Percentiles rank a stretch among this genome's conserved stretches.
These are phyloP conservation scores for Tulasnella sp. DNA, from an alignment of 768 basidiomycete species.

Conservation along the genomic window DNA sequence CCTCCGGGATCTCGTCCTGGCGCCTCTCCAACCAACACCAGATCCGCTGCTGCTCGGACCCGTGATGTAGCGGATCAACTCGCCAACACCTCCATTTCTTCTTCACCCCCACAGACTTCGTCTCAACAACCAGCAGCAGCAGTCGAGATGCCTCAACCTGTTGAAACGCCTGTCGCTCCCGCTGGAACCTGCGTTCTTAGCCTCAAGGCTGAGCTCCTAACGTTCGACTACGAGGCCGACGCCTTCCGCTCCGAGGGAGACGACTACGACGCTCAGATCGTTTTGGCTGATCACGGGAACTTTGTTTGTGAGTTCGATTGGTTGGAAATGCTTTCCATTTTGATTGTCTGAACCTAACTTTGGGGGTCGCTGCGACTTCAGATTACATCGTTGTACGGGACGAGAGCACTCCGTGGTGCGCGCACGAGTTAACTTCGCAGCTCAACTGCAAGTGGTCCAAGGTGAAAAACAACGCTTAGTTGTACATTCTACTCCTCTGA, in stretches of 20 bases:
- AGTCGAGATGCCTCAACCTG: conserved; percentile 13
- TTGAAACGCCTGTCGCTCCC: neutral
- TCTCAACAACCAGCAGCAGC: conserved; percentile 16
- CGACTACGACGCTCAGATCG: conserved; percentile 11
- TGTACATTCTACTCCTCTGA: neutral
- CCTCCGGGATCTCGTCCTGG: neutral
- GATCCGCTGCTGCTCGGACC: neutral
- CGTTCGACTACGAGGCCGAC: conserved; percentile 43
- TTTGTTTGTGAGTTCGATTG: conserved; percentile 10
- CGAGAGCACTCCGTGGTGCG: conserved; percentile 38
- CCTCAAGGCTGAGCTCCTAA: conserved; percentile 33
- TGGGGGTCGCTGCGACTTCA: neutral
- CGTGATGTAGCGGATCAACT: neutral
- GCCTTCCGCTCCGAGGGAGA: conserved; percentile 15
- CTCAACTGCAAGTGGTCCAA: conserved; percentile 38
- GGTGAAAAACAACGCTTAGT: neutral
- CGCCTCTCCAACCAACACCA: neutral
- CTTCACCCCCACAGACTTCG: neutral
- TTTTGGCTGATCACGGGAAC: neutral
- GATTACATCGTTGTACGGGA: conserved; percentile 22
- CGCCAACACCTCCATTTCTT: neutral
- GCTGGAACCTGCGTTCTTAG: neutral
- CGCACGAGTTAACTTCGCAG: conserved; percentile 50
- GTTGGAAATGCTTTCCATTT: neutral
- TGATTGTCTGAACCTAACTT: neutral